Conservation (phyloP, 306 rosid species). For the Hylodesmum podocarpum region DNA sequence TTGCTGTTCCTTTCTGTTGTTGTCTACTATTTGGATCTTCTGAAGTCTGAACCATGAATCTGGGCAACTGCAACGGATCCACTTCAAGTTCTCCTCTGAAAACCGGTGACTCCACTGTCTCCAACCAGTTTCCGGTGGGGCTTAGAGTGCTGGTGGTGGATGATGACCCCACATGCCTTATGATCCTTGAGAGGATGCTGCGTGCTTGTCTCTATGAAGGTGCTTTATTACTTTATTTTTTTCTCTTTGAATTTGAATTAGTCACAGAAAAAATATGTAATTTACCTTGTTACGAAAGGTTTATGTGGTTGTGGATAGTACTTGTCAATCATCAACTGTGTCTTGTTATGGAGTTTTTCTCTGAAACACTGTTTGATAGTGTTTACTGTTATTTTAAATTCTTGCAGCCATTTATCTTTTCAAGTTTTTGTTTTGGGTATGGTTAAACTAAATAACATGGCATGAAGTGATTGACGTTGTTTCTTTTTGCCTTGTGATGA, state of each 20-base stretch:
- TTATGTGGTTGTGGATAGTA: not conserved
- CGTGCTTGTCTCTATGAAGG: conserved; percentile 81
- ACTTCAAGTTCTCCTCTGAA: conserved; percentile 53
- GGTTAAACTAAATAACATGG: conserved; percentile 14
- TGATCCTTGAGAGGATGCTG: conserved; percentile 97
- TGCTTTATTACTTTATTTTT: conserved; percentile 21
- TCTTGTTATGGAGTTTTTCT: not conserved
- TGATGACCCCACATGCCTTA: conserved; percentile 94
- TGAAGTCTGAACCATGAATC: conserved; percentile 52
- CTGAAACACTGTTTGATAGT: conserved; percentile 20
- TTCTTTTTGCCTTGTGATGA: conserved; percentile 4
- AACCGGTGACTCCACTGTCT: conserved; percentile 41
- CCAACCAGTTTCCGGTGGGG: conserved; percentile 92
- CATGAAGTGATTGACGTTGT: conserved; percentile 10
- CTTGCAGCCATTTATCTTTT: not conserved
- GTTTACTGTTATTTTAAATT: not conserved
- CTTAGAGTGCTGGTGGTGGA: conserved; percentile 90
- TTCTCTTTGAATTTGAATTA: not conserved
- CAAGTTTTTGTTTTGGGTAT: conserved; percentile 13
- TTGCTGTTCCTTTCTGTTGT: not conserved
- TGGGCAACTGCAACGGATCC: conserved; percentile 50
- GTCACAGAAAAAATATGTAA: not conserved
- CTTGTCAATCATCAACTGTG: not conserved
- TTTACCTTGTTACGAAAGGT: conserved; percentile 7
- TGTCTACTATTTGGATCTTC: conserved; percentile 40